phyloP scores from a whole-genome alignment of 768 basidiomycete genomes.

The Podaxis rugospora region DNA sequence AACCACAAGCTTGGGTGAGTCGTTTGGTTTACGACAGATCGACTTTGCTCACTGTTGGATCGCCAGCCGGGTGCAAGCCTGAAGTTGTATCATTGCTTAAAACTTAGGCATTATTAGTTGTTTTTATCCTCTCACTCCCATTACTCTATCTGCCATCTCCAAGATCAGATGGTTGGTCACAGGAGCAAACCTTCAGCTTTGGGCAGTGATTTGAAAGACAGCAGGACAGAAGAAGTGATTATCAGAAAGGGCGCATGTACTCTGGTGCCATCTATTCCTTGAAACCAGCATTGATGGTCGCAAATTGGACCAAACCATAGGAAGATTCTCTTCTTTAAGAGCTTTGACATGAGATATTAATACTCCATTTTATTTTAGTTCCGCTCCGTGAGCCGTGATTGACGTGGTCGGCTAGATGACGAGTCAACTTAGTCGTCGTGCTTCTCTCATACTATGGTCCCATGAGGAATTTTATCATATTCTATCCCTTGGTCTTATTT shows the following conservation, averaged over 20 bases:
- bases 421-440: background rate
- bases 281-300: background rate
- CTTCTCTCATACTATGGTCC: constrained; percentile 5
- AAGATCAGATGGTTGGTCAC: background rate
- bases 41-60: no score
- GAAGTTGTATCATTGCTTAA: no score
- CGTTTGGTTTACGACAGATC: no score
- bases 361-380: background rate
- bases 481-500: background rate
- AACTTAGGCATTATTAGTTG: no score
- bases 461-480: background rate
- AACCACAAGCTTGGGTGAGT: no score
- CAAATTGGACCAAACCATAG: background rate
- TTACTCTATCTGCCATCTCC: background rate
- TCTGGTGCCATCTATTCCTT: background rate
- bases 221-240: background rate
- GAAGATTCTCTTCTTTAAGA: background rate
- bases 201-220: background rate
- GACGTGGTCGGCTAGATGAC: constrained; percentile 9
- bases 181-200: background rate
- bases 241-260: background rate
- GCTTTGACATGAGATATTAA: background rate
- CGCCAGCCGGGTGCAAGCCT: no score
- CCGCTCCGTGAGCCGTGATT: constrained; percentile 13
- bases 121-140: no score